Evolutionary conservation across 495 filamentous ascomycete species (phyloP).

Genomic region (Massariosphaeria phaeospora): DNA sequence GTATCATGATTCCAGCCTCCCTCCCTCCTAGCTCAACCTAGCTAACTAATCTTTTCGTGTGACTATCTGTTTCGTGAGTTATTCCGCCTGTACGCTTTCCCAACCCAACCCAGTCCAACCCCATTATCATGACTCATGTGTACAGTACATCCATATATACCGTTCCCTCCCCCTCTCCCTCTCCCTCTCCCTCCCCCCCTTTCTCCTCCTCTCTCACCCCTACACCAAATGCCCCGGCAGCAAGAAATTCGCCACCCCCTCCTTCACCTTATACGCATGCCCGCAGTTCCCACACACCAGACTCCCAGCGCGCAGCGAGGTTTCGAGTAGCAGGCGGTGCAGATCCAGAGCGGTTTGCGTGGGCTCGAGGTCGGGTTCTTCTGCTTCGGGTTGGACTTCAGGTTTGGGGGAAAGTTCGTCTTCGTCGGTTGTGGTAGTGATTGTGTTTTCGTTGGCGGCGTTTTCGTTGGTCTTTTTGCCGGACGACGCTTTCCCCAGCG

Average conservation of each 20-base stretch:
- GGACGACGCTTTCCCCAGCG: not conserved
- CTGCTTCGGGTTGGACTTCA: conserved; percentile 48
- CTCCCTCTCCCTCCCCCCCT: conserved; percentile 1
- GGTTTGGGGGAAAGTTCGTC: conserved; percentile 38
- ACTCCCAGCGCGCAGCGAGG: conserved; percentile 78
- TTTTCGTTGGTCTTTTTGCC: too few species aligned
- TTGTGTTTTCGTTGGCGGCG: too few species aligned
- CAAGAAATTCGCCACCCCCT: conserved; percentile 95
- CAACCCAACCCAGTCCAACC: not conserved
- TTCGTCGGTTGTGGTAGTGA: not conserved
- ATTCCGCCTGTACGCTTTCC: too few species aligned
- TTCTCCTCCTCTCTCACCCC: not conserved
- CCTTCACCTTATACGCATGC: conserved; percentile 86
- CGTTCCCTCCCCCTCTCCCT: not conserved
- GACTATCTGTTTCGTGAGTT: too few species aligned
- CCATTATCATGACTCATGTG: not conserved
- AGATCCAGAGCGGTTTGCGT: conserved; percentile 64
- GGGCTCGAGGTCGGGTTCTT: conserved; percentile 34
- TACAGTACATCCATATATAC: not conserved
- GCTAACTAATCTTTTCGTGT: too few species aligned
- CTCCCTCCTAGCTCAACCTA: too few species aligned
- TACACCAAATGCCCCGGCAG: conserved; percentile 79
- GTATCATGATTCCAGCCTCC: too few species aligned
- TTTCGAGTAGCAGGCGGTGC: conserved; percentile 81
- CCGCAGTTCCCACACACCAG: conserved; percentile 87